Conservation (phyloP, 495 filamentous ascomycete genomes). For the Penicillium subrubescens region DNA sequence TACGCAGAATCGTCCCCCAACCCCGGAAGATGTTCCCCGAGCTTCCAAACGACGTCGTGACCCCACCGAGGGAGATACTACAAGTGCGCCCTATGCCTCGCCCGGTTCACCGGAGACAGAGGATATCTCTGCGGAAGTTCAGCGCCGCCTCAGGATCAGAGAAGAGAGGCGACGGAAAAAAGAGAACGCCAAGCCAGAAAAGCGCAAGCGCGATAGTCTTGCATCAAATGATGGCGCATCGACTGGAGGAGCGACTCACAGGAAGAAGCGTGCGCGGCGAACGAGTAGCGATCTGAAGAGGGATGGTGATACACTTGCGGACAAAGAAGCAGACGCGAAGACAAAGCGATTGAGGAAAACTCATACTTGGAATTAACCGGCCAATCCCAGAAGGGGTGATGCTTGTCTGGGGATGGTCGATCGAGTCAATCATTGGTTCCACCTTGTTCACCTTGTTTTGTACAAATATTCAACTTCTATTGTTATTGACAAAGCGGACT, state of each 20-base stretch:
- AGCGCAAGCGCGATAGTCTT: conserved; percentile 43
- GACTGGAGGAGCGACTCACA: conserved; percentile 1
- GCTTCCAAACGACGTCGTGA: conserved; percentile 29
- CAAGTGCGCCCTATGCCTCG: conserved; percentile 9
- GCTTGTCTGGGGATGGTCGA: neutral
- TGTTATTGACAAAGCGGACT: neutral
- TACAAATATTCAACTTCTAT: neutral
- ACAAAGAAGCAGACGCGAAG: neutral
- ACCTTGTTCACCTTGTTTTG: neutral
- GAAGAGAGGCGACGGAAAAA: conserved; percentile 39
- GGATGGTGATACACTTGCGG: neutral
- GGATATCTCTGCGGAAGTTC: conserved; percentile 50
- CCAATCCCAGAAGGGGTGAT: neutral
- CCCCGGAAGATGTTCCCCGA: conserved; percentile 5
- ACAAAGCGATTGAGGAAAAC: conserved; percentile 7
- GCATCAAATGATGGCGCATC: conserved; percentile 35
- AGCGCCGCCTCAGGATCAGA: conserved; percentile 42
- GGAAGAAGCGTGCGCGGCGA: conserved; percentile 31
- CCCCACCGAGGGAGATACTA: conserved; percentile 19
- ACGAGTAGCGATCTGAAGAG: conserved; percentile 11
- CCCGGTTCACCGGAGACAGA: conserved; percentile 39
- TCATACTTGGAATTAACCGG: neutral
- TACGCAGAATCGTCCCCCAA: neutral
- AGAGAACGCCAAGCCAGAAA: conserved; percentile 33
- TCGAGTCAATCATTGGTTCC: neutral